A percentile compares a stretch with the other conserved stretches of the same genome.
phyloP scores from a whole-genome alignment of 176 grass and related monocot genomes.

The Lolium multiflorum region DNA sequence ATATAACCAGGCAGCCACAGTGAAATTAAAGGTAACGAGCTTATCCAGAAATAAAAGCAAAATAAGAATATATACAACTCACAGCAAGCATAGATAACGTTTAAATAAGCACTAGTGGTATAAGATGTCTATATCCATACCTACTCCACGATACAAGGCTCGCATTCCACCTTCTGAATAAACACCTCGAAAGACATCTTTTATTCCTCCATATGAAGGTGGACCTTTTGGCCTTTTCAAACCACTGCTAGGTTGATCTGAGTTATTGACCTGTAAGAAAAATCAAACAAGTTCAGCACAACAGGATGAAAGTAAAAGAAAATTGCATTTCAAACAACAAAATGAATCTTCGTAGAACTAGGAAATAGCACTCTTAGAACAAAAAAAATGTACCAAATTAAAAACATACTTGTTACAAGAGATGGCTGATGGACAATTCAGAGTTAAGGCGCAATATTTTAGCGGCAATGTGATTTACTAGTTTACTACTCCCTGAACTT shows the following conservation, averaged over 20 bases:
- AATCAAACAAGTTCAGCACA: slow-evolving; percentile 30
- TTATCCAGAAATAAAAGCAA: not conserved
- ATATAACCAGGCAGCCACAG: slow-evolving; percentile 8
- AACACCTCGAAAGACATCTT: slow-evolving; percentile 84
- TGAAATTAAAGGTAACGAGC: not conserved
- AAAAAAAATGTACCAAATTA: not conserved
- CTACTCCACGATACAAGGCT: slow-evolving; percentile 92
- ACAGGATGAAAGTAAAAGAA: not conserved
- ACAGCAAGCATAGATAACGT: not conserved
- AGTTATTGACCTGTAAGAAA: slow-evolving; percentile 56
- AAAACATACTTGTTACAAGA: slow-evolving; percentile 3
- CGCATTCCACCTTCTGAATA: slow-evolving; percentile 81
- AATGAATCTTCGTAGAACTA: not conserved
- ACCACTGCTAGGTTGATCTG: slow-evolving; percentile 51
- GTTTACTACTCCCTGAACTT: not conserved
- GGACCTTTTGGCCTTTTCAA: slow-evolving; percentile 56
- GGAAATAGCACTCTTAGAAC: not conserved
- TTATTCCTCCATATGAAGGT: slow-evolving; percentile 79
- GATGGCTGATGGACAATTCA: not conserved
- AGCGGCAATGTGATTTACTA: not conserved
- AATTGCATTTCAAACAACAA: slow-evolving; percentile 5
- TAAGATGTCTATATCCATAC: slow-evolving; percentile 42
- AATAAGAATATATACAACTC: slow-evolving; percentile 5
- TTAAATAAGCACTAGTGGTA: slow-evolving; percentile 22
- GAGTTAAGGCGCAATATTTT: not conserved